Base-by-base conservation (phyloP, 73 alveolate species). In the Effrenium voratum region DNA sequence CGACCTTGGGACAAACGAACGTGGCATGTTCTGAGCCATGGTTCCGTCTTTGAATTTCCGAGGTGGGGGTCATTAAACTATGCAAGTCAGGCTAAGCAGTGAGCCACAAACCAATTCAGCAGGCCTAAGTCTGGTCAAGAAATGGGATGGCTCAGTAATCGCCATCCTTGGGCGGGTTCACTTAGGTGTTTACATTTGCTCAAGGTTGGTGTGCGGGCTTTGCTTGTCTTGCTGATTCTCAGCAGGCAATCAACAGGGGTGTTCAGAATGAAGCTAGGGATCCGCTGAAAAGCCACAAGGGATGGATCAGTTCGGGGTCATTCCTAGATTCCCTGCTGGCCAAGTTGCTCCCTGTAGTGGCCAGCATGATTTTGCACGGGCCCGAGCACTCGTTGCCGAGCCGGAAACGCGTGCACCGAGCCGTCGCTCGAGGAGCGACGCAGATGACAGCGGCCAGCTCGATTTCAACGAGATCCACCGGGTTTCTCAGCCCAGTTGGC, bases 401-500 rank as follows among this genome's bases (percentile, higher is more conserved):
- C 68, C 68, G 32, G 24, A 19, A 1, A 28, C 22, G 73, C 34
- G 73, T 13, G 34, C 72, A 3, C 72, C 34, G 68, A 55, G 4
- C 28, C 49, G 19, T 19, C 75, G n/a, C 49, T 36, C 16, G 50
- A 38, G 34, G 76, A 57, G 85, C 38, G 97, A 90, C 55, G 97
- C 76, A 59, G 97, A 90, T 41, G 49, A n/a, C 4, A 90, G 97
- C 8, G 97, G 97, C 38, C 88, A 90, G n/a, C 30, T 90, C 76
- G 97, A 90, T 28, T 90, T 90, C 97, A 55, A 46, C 22, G 97
- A 90, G 46, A 60, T 90, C 72, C 97, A 68, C n/a, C 66, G 38
- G 45, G 26, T 72, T 30, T 15, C 38, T 22, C n/a, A 72, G 49
- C n/a, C n/a, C n/a, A n/a, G 38, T 44, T 44, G 49, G n/a, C 34